phyloP scores from a whole-genome alignment of 305 asterid genomes.

The Fraxinus nigra region DNA sequence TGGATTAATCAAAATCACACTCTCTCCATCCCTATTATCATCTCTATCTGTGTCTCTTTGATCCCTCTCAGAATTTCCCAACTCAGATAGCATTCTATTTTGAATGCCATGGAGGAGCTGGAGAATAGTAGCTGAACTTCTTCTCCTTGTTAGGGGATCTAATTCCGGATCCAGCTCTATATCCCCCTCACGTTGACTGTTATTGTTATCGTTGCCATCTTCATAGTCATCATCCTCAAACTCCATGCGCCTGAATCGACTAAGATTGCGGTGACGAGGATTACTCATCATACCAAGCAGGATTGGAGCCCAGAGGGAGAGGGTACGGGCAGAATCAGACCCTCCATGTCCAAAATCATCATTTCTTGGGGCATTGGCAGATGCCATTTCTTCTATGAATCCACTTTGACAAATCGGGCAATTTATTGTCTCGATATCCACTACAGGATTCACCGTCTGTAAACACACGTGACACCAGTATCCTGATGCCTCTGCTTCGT shows the following conservation, averaged over 20 bases:
- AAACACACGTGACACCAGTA: conserved; percentile 82
- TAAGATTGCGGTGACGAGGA: conserved; percentile 38
- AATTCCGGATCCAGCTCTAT: conserved; percentile 48
- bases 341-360: conserved; percentile 47
- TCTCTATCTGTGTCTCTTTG: conserved; percentile 19
- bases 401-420: conserved; percentile 76
- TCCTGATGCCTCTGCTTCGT: conserved; percentile 38
- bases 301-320: conserved; percentile 86
- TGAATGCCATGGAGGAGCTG: conserved; percentile 68
- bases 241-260: conserved; percentile 39
- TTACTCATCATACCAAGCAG: conserved; percentile 69
- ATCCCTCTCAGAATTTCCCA: conserved; percentile 30
- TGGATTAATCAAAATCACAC: conserved; percentile 64
- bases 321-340: conserved; percentile 60
- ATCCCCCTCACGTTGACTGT: conserved; percentile 22
- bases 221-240: conserved; percentile 39
- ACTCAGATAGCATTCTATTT: conserved; percentile 43
- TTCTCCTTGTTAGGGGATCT: conserved; percentile 45
- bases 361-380: conserved; percentile 30
- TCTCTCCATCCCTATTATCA: conserved; percentile 36
- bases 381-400: conserved; percentile 67
- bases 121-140: conserved; percentile 68
- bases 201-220: conserved; percentile 16
- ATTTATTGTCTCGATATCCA: conserved; percentile 54
- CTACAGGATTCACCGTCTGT: conserved; percentile 56